Conservation (phyloP, 768 basidiomycete species). For the Boletus eberwhitei region DNA sequence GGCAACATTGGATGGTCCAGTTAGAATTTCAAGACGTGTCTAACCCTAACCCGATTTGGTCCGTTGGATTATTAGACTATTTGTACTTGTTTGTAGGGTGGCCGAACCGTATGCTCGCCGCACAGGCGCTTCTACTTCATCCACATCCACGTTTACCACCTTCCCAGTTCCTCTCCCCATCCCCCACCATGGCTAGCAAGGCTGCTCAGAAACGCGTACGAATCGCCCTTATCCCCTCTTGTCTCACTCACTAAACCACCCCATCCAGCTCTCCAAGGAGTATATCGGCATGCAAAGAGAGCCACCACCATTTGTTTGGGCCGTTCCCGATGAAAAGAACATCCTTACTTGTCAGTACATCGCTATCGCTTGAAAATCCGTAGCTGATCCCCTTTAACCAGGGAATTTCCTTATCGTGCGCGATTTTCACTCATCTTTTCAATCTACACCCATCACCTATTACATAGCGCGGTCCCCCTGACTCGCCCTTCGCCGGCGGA, state of each 20-base stretch:
- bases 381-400: slow-evolving; percentile 32
- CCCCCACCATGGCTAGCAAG: slow-evolving; percentile 69
- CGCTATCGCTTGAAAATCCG: slow-evolving; percentile 1
- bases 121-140: slow-evolving; percentile 23
- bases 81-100: slow-evolving; percentile 29
- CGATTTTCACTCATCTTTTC: slow-evolving; percentile 5
- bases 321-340: slow-evolving; percentile 95
- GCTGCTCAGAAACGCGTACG: slow-evolving; percentile 81
- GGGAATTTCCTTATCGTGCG: slow-evolving; percentile 95
- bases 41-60: slow-evolving; percentile 23
- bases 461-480: slow-evolving; percentile 83
- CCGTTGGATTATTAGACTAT: slow-evolving; percentile 2
- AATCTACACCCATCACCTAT: slow-evolving; percentile 5
- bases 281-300: slow-evolving; percentile 88
- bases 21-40: background rate
- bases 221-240: slow-evolving; percentile 13
- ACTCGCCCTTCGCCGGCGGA: slow-evolving; percentile 86
- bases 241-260: background rate
- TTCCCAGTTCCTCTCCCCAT: background rate
- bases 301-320: slow-evolving; percentile 96
- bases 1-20: slow-evolving; percentile 7
- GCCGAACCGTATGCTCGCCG: slow-evolving; percentile 19
- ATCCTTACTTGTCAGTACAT: slow-evolving; percentile 80
- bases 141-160: slow-evolving; percentile 20
- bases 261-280: slow-evolving; percentile 73